These are phyloP conservation scores for Colletotrichum sp. DNA, from an alignment of 2,329 filamentous ascomycete genomes.

Conservation along the genomic window DNA sequence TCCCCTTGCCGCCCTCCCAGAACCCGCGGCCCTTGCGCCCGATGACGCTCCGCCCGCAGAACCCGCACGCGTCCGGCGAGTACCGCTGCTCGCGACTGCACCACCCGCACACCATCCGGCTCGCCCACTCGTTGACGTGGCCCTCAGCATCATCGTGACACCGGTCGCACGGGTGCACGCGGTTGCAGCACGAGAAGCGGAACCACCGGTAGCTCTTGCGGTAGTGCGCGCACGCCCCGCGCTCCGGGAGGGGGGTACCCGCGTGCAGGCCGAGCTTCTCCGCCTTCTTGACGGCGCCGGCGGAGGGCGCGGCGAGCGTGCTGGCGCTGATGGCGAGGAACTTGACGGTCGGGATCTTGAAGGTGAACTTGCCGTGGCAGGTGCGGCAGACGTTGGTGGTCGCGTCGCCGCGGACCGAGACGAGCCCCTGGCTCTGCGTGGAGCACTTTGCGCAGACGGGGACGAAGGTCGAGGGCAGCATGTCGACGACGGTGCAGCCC, in stretches of 20 bases:
- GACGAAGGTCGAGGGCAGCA: slow-evolving; percentile 80
- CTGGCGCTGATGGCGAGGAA: slow-evolving; percentile 74
- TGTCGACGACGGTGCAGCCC: slow-evolving; percentile 75
- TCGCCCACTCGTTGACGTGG: slow-evolving; percentile 81
- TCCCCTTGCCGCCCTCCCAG: slow-evolving; percentile 88
- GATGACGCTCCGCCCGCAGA: slow-evolving; percentile 74
- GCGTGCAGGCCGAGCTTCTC: slow-evolving; percentile 62
- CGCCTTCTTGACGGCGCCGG: slow-evolving; percentile 46
- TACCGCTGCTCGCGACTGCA: slow-evolving; percentile 85
- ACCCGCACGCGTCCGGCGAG: slow-evolving; percentile 73
- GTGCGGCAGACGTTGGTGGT: slow-evolving; percentile 77
- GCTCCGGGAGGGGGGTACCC: slow-evolving; percentile 58
- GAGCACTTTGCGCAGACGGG: slow-evolving; percentile 82
- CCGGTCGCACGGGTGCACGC: slow-evolving; percentile 67
- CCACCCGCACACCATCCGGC: slow-evolving; percentile 81
- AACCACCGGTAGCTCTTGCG: slow-evolving; percentile 67
- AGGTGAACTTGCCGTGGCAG: slow-evolving; percentile 81
- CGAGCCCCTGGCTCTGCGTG: slow-evolving; percentile 69
- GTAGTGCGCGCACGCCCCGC: slow-evolving; percentile 64
- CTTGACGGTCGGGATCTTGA: slow-evolving; percentile 78
- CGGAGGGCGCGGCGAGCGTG: slow-evolving; percentile 42
- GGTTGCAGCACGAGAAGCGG: slow-evolving; percentile 66
- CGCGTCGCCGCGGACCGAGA: slow-evolving; percentile 75
- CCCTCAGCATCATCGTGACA: slow-evolving; percentile 77
- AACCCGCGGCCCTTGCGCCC: slow-evolving; percentile 72